Conservation (phyloP, 2,329 filamentous ascomycete genomes). For the Penicillium sp. region DNA sequence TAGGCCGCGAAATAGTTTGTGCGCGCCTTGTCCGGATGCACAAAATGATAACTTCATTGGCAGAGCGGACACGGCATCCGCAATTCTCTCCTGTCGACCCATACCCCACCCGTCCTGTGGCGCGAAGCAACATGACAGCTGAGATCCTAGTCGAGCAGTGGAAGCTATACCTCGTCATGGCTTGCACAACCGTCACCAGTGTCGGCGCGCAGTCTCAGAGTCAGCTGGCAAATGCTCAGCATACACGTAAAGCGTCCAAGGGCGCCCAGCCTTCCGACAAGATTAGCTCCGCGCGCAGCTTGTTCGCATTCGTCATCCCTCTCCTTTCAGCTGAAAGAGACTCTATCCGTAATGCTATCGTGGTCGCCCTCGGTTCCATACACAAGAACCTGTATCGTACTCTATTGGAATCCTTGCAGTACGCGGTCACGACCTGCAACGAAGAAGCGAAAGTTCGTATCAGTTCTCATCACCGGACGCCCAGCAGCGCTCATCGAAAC, state of each 20-base stretch:
- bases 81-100: constrained; percentile 34
- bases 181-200: constrained; percentile 88
- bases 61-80: constrained; percentile 60
- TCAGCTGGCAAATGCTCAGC: constrained; percentile 60
- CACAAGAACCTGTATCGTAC: constrained; percentile 91
- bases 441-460: constrained; percentile 81
- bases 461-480: constrained; percentile 67
- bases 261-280: constrained; percentile 62
- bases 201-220: constrained; percentile 59
- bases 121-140: constrained; percentile 60
- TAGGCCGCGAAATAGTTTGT: constrained; percentile 87
- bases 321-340: constrained; percentile 73
- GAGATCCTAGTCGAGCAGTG: constrained; percentile 93
- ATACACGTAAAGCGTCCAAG: constrained; percentile 74
- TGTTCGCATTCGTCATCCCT: constrained; percentile 89
- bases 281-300: constrained; percentile 76
- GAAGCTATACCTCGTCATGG: constrained; percentile 96
- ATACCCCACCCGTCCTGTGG: constrained; percentile 35
- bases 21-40: constrained; percentile 92
- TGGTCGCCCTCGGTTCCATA: constrained; percentile 86
- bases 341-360: constrained; percentile 82
- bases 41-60: constrained; percentile 69
- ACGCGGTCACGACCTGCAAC: constrained; percentile 77
- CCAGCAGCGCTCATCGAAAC: constrained; percentile 75
- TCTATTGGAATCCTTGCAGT: constrained; percentile 81